Evolutionary conservation across 2,329 filamentous ascomycete genomes (phyloP).

Genomic region (Alternaria infectoria): DNA sequence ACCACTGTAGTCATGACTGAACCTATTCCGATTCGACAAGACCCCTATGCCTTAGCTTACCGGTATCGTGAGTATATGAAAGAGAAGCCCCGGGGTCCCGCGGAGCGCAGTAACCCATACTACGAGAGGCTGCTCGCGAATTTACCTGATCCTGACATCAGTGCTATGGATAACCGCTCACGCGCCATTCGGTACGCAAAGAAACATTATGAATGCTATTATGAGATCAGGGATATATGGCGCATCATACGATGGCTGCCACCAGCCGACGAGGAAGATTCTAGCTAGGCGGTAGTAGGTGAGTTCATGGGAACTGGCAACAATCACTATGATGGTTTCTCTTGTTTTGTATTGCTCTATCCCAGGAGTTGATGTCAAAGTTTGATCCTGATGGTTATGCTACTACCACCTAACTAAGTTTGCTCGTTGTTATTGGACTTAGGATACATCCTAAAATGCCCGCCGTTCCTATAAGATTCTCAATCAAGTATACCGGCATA

Average conservation of each 20-base stretch:
- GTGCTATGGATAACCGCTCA: slow-evolving; percentile 23
- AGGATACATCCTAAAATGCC: background rate
- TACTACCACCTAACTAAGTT: background rate
- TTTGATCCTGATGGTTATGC: background rate
- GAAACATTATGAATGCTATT: slow-evolving; percentile 29
- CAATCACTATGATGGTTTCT: background rate
- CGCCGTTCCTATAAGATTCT: background rate
- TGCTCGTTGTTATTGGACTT: background rate
- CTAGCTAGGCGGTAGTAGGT: background rate
- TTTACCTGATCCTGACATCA: slow-evolving; percentile 18
- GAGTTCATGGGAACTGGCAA: background rate
- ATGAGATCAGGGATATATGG: slow-evolving; percentile 22
- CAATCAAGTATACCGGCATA: background rate
- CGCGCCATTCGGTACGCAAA: slow-evolving; percentile 31
- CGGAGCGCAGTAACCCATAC: slow-evolving; percentile 23
- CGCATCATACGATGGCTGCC: slow-evolving; percentile 25
- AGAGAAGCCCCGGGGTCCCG: slow-evolving; percentile 7
- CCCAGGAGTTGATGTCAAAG: background rate
- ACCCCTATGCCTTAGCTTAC: slow-evolving; percentile 30
- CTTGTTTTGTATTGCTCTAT: background rate
- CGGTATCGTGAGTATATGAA: slow-evolving; percentile 29
- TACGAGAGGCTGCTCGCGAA: slow-evolving; percentile 32
- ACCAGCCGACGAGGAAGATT: background rate
- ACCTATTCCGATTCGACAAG: slow-evolving; percentile 18
- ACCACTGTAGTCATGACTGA: background rate